Conservation (phyloP, 1,284 basidiomycete genomes). For the Microbotryum scabiosae region DNA sequence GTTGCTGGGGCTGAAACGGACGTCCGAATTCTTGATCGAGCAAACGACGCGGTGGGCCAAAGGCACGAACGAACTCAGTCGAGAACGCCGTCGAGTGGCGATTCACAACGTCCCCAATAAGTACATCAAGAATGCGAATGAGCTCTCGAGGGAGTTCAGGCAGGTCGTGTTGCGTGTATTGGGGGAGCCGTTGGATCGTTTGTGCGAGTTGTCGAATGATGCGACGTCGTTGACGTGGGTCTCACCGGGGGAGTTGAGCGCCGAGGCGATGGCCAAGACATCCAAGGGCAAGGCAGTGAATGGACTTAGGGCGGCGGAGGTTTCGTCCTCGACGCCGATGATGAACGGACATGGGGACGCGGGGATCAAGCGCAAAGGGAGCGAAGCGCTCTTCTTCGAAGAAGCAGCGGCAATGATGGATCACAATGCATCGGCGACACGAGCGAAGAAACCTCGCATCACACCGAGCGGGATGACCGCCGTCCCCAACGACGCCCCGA, state of each 20-base stretch:
- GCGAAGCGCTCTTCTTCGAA: neutral
- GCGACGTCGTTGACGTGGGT: conserved; percentile 4
- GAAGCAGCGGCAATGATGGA: neutral
- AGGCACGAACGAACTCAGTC: conserved; percentile 18
- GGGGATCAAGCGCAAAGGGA: conserved; percentile 1
- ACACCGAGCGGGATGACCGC: neutral
- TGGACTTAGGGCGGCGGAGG: neutral
- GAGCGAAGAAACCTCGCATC: neutral
- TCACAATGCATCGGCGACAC: neutral
- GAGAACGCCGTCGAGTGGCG: conserved; percentile 53
- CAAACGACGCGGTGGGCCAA: conserved; percentile 60
- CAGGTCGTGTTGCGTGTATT: conserved; percentile 63
- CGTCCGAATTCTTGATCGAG: conserved; percentile 68
- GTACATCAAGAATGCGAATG: conserved; percentile 64
- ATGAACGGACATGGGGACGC: neutral
- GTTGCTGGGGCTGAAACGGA: conserved; percentile 58
- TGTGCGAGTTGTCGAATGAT: conserved; percentile 17
- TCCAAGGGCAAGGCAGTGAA: conserved; percentile 1
- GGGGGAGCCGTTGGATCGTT: conserved; percentile 59
- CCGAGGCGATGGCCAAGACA: neutral
- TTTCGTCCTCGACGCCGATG: neutral
- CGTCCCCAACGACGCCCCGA: neutral
- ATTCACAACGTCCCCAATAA: conserved; percentile 73
- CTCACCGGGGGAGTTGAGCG: neutral
- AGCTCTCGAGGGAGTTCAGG: conserved; percentile 67